Conservation (phyloP, 495 filamentous ascomycete genomes). For the Aspergillus sparsus region DNA sequence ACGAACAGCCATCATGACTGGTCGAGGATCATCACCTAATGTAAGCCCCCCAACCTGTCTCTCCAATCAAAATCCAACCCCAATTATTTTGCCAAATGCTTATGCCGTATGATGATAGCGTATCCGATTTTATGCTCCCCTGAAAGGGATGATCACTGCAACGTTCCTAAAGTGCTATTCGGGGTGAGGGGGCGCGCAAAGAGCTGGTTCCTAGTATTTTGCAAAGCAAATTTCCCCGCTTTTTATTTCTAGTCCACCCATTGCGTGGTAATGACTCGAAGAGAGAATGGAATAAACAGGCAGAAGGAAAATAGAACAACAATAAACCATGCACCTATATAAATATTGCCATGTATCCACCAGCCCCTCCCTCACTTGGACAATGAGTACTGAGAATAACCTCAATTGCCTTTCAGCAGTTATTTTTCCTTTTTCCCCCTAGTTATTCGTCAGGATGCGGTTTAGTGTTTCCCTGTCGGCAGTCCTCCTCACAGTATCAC, state of each 20-base stretch:
- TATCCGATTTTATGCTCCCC: not conserved
- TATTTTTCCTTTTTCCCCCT: not conserved
- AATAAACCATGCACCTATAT: not conserved
- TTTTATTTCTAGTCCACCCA: not conserved
- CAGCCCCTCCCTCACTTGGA: too few species aligned
- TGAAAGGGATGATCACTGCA: not conserved
- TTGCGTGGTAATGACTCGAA: not conserved
- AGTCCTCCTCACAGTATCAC: conserved; percentile 30
- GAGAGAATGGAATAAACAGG: too few species aligned
- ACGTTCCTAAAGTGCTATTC: not conserved
- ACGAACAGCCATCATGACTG: conserved; percentile 1
- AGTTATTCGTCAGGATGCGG: conserved; percentile 23
- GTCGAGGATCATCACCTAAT: not conserved
- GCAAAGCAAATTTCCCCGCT: not conserved
- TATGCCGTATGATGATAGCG: not conserved
- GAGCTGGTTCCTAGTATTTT: too few species aligned
- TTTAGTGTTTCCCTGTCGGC: conserved; percentile 33
- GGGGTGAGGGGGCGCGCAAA: too few species aligned
- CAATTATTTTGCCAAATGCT: not conserved
- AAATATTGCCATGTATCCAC: not conserved
- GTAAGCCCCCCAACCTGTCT: not conserved
- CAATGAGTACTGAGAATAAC: not conserved
- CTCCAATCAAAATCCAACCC: not conserved
- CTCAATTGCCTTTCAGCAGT: not conserved
- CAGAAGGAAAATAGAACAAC: too few species aligned